phyloP scores from a whole-genome alignment of 2,329 filamentous ascomycete species.

The Trichoderma polysporum region DNA sequence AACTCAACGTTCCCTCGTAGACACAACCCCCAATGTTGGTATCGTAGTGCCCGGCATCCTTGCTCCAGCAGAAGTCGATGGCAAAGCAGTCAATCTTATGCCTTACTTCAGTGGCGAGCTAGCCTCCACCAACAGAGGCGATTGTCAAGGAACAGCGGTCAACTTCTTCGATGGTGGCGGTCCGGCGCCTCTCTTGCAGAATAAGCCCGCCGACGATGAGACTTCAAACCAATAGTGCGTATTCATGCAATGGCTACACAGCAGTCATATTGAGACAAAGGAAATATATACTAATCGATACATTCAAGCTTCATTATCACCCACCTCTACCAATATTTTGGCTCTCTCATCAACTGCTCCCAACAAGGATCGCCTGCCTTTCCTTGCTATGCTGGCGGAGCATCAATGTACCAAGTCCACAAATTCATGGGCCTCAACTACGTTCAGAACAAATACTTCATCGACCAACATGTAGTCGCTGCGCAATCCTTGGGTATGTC shows the following conservation, averaged over 20 bases:
- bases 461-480: constrained; percentile 56
- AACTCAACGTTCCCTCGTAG: constrained; percentile 29
- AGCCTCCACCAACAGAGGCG: constrained; percentile 53
- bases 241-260: neutral
- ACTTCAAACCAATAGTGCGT: constrained; percentile 57
- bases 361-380: constrained; percentile 50
- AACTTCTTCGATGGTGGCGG: constrained; percentile 64
- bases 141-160: constrained; percentile 44
- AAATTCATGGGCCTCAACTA: constrained; percentile 59
- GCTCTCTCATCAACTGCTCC: constrained; percentile 56
- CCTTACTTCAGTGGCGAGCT: constrained; percentile 60
- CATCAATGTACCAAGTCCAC: constrained; percentile 54
- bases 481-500: constrained; percentile 59
- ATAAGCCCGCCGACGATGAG: constrained; percentile 52
- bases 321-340: constrained; percentile 63
- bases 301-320: constrained; percentile 53
- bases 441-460: constrained; percentile 58
- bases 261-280: neutral
- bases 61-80: constrained; percentile 48
- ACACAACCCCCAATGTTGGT: constrained; percentile 53
- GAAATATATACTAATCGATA: neutral
- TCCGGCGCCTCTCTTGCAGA: constrained; percentile 53
- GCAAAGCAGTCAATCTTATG: constrained; percentile 53
- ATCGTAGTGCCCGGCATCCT: constrained; percentile 59
- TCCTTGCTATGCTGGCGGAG: constrained; percentile 46